Evolutionary conservation across 2,329 filamentous ascomycete species (phyloP), one percentile per base, ranked within the genome.

Genomic region (Ophiostoma sp.): DNA sequence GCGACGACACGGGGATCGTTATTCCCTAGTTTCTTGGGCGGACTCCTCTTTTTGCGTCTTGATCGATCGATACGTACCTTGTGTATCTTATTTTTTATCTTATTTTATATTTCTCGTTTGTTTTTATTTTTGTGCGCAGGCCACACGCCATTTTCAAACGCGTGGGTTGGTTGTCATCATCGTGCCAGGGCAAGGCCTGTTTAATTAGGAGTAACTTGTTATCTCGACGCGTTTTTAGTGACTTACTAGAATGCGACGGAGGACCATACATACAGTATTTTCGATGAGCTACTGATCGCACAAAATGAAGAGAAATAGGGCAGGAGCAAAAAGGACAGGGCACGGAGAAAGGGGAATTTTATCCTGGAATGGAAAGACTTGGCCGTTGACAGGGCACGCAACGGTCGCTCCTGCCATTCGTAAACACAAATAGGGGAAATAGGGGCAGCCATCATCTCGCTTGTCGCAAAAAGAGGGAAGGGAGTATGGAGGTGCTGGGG

Each of bases 211-310:
- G 50, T 31, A 19, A 3, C 28, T 61, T 36, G 31, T 66, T 72
- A 64, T 72, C 45, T 72, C 59, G 70, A 66, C 70, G 70, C 70
- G 59, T 55, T 64, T 64, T 64, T 55, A 63, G 39, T 71, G 61
- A 66, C 25, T 33, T 63, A 36, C 28, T 48, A 52, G 39, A 61
- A 33, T 11, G 55, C 28, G n/a, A 45, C 48, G 69, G 48, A 57
- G n/a, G 28, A 22, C 12, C 31, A 70, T 36, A 52, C 22, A 69
- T 12, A 28, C 36, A 36, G 45, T n/a, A 22, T 31, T 69, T 52
- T 55, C 11, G 64, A 69, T 22, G 25, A 8, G 42, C 36, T 45
- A 45, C 12, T 39, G 22, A 22, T 11, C 61, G 19, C 61, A 66
- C 61, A 66, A 66, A 45, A 66, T 17, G 61, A 66, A 9, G 12